Evolutionary conservation across 1,284 basidiomycete genomes (phyloP), one percentile per base, ranked within the genome.

Genomic region (Puccinia horiana): DNA sequence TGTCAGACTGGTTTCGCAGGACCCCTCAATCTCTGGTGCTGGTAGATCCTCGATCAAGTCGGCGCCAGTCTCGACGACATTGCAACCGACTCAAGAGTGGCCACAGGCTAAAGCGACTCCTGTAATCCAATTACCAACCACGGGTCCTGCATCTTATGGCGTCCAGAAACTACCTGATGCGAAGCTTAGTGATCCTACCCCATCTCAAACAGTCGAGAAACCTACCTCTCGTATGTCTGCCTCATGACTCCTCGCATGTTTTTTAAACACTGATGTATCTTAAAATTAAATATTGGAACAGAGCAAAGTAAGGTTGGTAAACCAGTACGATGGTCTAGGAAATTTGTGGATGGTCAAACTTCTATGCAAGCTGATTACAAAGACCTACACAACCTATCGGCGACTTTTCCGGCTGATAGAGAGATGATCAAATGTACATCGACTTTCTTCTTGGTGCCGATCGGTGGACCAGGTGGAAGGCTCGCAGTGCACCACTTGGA

Each of bases 401-500:
- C 85, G 0, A 87, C 88, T 0, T 85, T 87, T 74, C 85, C 87
- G 74, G 86, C 87, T 70, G 88, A 88, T 76, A 86, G 87, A 6
- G 84, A 85, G 42, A 84, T 89, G 29, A 83, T 85, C 78, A 84
- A 85, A 73, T 80, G 29, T 20, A 72, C 87, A 2, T 80, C 84
- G 0, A 12, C 84, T 9, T 85, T 86, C 56, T 85, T 88, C 2
- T 86, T 88, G 84, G 88, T 88, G 85, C 88, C 88, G 3, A 86
- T 89, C 32, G 85, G 87, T 16, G 88, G 88, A 0, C 86, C 88
- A 0, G 88, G 88, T 18, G 88, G 88, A 0, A 84, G 88, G n/a
- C 83, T 89, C 18, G 87, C 85, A 2, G 86, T 88, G 0, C 88
- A 88, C 83, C 85, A 88, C 0, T 73, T 88, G 23, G 72, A 82